These are phyloP conservation scores for Tuber calosporum DNA, from an alignment of 495 filamentous ascomycete genomes.

Conservation along the genomic window DNA sequence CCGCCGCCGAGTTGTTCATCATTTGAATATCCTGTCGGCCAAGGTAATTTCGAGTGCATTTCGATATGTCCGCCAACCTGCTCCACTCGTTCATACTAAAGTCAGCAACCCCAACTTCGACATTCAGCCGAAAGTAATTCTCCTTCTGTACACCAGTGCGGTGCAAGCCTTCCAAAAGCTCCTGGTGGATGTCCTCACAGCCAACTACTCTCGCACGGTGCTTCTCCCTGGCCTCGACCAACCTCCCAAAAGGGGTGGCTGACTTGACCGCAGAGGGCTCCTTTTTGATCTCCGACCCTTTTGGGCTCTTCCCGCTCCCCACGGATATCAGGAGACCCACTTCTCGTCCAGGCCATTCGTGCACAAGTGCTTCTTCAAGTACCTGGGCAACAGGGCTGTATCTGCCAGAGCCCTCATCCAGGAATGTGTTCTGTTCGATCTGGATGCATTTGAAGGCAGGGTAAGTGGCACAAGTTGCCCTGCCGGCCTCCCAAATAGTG, in stretches of 20 bases:
- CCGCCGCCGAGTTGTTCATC: slow-evolving; percentile 66
- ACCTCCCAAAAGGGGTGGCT: slow-evolving; percentile 67
- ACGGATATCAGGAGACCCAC: slow-evolving; percentile 87
- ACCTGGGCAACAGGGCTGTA: slow-evolving; percentile 83
- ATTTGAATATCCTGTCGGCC: slow-evolving; percentile 60
- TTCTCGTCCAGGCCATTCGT: slow-evolving; percentile 93
- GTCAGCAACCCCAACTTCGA: slow-evolving; percentile 90
- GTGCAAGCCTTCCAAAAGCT: slow-evolving; percentile 71
- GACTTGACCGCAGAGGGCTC: slow-evolving; percentile 22
- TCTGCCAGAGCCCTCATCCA: slow-evolving; percentile 84
- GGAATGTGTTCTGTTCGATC: slow-evolving; percentile 85
- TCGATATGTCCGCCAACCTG: slow-evolving; percentile 84
- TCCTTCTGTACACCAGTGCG: slow-evolving; percentile 74
- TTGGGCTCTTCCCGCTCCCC: slow-evolving; percentile 78
- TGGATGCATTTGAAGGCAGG: slow-evolving; percentile 94
- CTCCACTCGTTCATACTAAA: slow-evolving; percentile 99
- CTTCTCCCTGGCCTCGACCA: slow-evolving; percentile 76
- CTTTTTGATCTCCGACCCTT: slow-evolving; percentile 30
- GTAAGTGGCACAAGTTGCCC: slow-evolving; percentile 82
- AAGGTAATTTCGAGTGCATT: slow-evolving; percentile 77
- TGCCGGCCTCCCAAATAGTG: slow-evolving; percentile 90
- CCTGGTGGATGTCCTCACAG: slow-evolving; percentile 81
- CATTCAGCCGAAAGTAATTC: slow-evolving; percentile 93
- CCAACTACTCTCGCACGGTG: slow-evolving; percentile 85
- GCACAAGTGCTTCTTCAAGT: slow-evolving; percentile 81